phyloP scores from a whole-genome alignment of 805 yeast species.

The Hanseniaspora singularis region DNA sequence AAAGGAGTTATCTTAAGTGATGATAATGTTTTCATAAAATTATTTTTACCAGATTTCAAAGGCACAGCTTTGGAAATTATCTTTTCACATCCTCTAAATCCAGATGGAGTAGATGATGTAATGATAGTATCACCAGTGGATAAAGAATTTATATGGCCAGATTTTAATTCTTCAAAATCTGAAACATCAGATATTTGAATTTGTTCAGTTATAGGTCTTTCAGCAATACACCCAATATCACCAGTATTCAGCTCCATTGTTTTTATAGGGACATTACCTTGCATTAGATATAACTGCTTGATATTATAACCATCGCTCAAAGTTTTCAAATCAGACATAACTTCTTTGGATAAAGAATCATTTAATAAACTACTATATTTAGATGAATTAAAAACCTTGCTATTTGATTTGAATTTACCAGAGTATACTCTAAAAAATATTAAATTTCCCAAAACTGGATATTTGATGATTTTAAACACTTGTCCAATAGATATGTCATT shows the following conservation, averaged over 20 bases:
- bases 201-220: constrained; percentile 17
- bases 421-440: constrained; percentile 80
- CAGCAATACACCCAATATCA: constrained; percentile 65
- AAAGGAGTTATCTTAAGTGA: constrained; percentile 34
- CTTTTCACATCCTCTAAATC: background rate
- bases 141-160: constrained; percentile 30
- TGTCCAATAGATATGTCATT: constrained; percentile 60
- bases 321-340: background rate
- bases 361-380: background rate
- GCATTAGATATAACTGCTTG: constrained; percentile 65
- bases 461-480: constrained; percentile 85
- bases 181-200: constrained; percentile 44
- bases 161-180: constrained; percentile 12
- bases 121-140: constrained; percentile 88
- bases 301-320: constrained; percentile 56
- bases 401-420: constrained; percentile 55
- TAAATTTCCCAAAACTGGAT: constrained; percentile 70
- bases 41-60: constrained; percentile 22
- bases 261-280: constrained; percentile 75
- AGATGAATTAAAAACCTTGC: constrained; percentile 54
- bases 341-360: background rate
- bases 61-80: background rate
- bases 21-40: constrained; percentile 41
- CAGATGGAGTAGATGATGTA: constrained; percentile 22
- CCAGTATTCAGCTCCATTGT: constrained; percentile 56